A percentile compares a stretch with the other conserved stretches of the same genome.
Evolutionary conservation across 257 asterid genomes (phyloP).

Genomic region (Solanum piurae): DNA sequence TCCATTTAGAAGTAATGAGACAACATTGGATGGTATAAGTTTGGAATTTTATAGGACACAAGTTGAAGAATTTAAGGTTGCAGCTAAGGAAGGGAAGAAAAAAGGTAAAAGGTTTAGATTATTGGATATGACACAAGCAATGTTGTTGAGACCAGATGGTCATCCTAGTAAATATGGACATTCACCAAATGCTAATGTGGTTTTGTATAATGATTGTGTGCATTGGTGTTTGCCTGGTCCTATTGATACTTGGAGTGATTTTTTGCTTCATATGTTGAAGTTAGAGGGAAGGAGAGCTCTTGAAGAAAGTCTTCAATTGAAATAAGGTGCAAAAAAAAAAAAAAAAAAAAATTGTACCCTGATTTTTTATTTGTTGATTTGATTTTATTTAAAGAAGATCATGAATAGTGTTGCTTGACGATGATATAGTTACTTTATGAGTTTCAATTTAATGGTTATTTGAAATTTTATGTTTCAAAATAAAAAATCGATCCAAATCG

Average conservation of each 20-base stretch:
- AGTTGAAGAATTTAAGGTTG: constrained; percentile 19
- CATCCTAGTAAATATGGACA: constrained; percentile 33
- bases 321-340: background rate
- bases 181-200: constrained; percentile 20
- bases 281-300: constrained; percentile 25
- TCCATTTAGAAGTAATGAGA: constrained; percentile 21
- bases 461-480: too few species aligned
- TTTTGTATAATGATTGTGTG: constrained; percentile 28
- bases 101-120: constrained; percentile 11
- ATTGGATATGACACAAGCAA: constrained; percentile 21
- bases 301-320: constrained; percentile 13
- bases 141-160: constrained; percentile 30
- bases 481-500: background rate
- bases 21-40: constrained; percentile 11
- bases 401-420: background rate
- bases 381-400: background rate
- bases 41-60: constrained; percentile 24
- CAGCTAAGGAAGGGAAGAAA: constrained; percentile 3
- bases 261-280: constrained; percentile 41
- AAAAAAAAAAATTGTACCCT: background rate
- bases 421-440: background rate
- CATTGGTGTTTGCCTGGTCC: constrained; percentile 56
- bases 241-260: constrained; percentile 60
- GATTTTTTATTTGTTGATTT: background rate
- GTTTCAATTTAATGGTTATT: too few species aligned